A percentile compares a stretch with the other conserved stretches of the same genome.
Conservation (phyloP, 1,139 yeast species). For the Blastobotrys apis region DNA sequence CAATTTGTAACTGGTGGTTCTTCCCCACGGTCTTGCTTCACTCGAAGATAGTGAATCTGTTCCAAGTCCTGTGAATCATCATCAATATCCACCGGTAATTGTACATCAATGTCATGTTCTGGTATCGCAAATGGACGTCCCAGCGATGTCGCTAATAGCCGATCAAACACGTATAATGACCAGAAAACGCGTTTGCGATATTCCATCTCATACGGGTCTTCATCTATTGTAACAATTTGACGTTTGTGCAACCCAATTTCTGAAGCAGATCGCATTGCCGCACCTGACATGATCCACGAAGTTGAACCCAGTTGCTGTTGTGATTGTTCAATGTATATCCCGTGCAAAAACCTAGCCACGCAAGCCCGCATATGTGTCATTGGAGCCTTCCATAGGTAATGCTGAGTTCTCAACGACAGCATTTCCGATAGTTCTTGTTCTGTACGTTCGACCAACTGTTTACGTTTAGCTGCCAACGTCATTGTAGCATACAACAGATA, state of each 20-base stretch:
- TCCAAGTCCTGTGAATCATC: slow-evolving; percentile 8
- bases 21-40: slow-evolving; percentile 2
- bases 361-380: slow-evolving; percentile 15
- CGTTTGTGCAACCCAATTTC: slow-evolving; percentile 22
- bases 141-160: slow-evolving; percentile 19
- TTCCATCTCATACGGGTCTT: slow-evolving; percentile 18
- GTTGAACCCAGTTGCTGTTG: slow-evolving; percentile 17
- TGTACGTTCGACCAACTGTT: too few species aligned
- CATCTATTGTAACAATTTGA: slow-evolving; percentile 13
- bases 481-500: slow-evolving; percentile 14
- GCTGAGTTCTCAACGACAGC: too few species aligned
- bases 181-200: slow-evolving; percentile 24
- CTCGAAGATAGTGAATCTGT: slow-evolving; percentile 12
- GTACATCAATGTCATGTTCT: slow-evolving; percentile 20
- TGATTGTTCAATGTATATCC: slow-evolving; percentile 13
- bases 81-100: slow-evolving; percentile 17
- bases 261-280: slow-evolving; percentile 21
- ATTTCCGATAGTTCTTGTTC: too few species aligned
- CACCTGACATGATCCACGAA: slow-evolving; percentile 21
- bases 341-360: slow-evolving; percentile 17
- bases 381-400: slow-evolving; percentile 9
- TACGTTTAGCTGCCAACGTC: too few species aligned
- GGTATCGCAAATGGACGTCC: slow-evolving; percentile 27
- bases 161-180: slow-evolving; percentile 23
- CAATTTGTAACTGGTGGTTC: not conserved